These are phyloP conservation scores for Entrophospora sp. DNA, from an alignment of 192 early-diverging fungal species.

Conservation along the genomic window DNA sequence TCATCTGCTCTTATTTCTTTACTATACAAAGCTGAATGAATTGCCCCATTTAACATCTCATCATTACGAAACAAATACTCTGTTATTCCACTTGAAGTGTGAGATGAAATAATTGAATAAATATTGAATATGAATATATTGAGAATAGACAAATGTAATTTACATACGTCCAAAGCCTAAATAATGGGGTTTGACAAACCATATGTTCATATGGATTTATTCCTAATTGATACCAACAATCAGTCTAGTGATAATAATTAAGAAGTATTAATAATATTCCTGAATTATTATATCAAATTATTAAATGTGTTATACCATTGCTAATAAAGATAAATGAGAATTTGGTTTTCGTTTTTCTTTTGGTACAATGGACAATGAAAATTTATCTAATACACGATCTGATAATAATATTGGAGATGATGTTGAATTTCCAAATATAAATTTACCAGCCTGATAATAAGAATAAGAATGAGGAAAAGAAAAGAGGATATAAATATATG, in stretches of 20 bases:
- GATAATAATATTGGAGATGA: conserved; percentile 63
- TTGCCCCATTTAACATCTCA: conserved; percentile 77
- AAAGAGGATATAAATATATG: no score
- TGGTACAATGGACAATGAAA: conserved; percentile 77
- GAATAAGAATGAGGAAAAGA: no score
- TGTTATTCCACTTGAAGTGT: conserved; percentile 63
- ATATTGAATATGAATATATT: not conserved
- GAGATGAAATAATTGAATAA: not conserved
- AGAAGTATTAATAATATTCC: not conserved
- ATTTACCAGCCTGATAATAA: conserved; percentile 55
- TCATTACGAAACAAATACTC: conserved; percentile 84
- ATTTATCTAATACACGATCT: conserved; percentile 76
- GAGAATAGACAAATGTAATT: not conserved
- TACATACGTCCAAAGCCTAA: conserved; percentile 77
- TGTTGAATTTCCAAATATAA: conserved; percentile 69
- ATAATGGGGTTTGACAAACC: conserved; percentile 93
- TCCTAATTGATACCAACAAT: conserved; percentile 80
- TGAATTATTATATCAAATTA: no score
- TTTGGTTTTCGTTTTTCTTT: conserved; percentile 64
- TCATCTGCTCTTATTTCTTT: conserved; percentile 71
- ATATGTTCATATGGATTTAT: conserved; percentile 91
- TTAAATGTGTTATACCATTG: conserved; percentile 75
- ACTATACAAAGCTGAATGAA: conserved; percentile 70
- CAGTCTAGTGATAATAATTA: conserved; percentile 37
- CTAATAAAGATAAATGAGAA: conserved; percentile 87